Conservation (phyloP, 495 filamentous ascomycete genomes). For the Podospora comata region DNA sequence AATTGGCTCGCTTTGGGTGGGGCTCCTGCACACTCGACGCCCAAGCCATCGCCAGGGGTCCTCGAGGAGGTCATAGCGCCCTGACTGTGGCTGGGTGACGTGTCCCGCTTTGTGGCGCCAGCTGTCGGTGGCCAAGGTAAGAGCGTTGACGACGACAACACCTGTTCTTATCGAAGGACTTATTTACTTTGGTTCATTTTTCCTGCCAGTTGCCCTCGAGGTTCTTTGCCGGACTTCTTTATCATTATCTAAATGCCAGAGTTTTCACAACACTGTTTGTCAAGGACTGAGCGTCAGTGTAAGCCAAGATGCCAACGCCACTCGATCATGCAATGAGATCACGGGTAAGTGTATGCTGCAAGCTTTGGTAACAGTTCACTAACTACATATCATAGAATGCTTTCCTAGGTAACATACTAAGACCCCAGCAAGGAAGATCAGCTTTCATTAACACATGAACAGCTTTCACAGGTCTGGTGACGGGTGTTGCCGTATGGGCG, state of each 20-base stretch:
- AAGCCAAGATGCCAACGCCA: slow-evolving; percentile 62
- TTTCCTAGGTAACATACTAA: slow-evolving; percentile 51
- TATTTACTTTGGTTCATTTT: background rate
- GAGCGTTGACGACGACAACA: slow-evolving; percentile 4
- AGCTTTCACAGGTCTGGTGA: slow-evolving; percentile 80
- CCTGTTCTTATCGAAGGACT: background rate
- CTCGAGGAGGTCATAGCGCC: slow-evolving; percentile 13
- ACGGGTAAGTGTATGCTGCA: slow-evolving; percentile 51
- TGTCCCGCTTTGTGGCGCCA: slow-evolving; percentile 23
- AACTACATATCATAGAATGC: slow-evolving; percentile 37
- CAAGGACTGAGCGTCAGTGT: background rate
- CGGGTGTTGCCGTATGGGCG: slow-evolving; percentile 74
- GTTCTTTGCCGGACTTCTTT: background rate
- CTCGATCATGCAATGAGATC: slow-evolving; percentile 77
- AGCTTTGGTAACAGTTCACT: slow-evolving; percentile 12
- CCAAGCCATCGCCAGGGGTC: background rate
- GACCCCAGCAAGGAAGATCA: background rate
- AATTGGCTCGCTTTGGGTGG: slow-evolving; percentile 16
- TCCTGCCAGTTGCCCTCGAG: background rate
- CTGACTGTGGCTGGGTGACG: slow-evolving; percentile 23
- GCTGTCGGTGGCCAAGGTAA: background rate
- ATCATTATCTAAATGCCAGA: background rate
- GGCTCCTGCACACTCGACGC: background rate
- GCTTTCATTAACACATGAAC: background rate
- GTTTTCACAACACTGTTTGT: background rate